Evolutionary conservation across 352 stramenopile genomes (phyloP), one percentile per base, ranked within the genome.

Genomic region (Thalassiosira oceanica): DNA sequence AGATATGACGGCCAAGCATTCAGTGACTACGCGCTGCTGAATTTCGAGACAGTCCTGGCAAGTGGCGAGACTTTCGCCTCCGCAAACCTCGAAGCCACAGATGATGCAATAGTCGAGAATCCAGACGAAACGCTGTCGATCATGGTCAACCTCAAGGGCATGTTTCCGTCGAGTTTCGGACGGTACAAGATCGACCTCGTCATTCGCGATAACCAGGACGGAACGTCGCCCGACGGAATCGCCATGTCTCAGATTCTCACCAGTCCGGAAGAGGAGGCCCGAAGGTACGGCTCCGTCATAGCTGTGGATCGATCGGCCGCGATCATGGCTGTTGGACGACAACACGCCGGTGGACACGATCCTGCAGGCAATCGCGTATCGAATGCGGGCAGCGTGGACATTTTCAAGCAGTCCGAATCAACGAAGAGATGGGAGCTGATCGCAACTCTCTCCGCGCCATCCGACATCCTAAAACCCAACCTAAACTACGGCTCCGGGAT

Each of bases 121-220:
- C 93, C 93, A 0, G 88, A 97, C 36, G 95, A 98, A 71, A 94
- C 83, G 2, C 67, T 97, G 2, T 93, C 91, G 27, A 72, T 98
- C 26, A 86, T 93, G 1, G 74, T 97, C 10, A 96, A 93, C 41
- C 61, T 97, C 2, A 92, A 92, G 29, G 94, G 95, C 28, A 92
- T 98, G 48, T 97, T 94, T 87, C 91, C 95, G 2, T 96, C 84
- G 24, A 87, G 86, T 3, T 84, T 90, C 3, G 94, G 94, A 8
- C 68, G 88, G 33, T 83, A 97, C 1, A 96, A 92, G 74, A 86
- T 92, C 2, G 86, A 81, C 5, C 65, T 97, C n/a, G 89, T 75
- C 0, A 97, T 98, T 35, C 74, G 78, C 6, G 94, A 97, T 76
- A 93, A 97, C 53, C 88, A 89, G 3, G 94, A 97, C 51, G 93